A percentile compares a stretch with the other conserved stretches of the same genome.
phyloP scores from a whole-genome alignment of 2,329 filamentous ascomycete genomes.

The Plenodomus biglobosus region DNA sequence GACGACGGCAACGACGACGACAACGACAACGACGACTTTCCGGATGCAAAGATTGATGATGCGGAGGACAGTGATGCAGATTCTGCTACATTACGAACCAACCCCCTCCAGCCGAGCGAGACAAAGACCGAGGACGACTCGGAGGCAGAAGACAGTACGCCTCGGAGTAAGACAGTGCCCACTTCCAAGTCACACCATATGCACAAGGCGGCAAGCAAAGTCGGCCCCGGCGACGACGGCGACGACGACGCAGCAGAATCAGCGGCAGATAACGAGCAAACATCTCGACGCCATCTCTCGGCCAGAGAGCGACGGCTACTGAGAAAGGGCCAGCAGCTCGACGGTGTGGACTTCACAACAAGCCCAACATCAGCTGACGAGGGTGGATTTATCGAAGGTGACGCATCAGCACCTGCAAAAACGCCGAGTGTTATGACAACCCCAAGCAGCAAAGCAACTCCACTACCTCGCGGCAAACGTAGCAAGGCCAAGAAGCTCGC shows the following conservation, averaged over 20 bases:
- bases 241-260: constrained; percentile 32
- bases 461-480: constrained; percentile 68
- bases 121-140: constrained; percentile 15
- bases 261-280: constrained; percentile 32
- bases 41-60: constrained; percentile 44
- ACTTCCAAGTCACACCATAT: too few species aligned
- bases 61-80: constrained; percentile 44
- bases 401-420: constrained; percentile 16
- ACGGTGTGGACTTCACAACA: constrained; percentile 15
- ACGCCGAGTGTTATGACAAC: constrained; percentile 32
- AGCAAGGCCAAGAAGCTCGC: constrained; percentile 85
- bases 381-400: constrained; percentile 27
- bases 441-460: constrained; percentile 31
- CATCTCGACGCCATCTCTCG: constrained; percentile 40
- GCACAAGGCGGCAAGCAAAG: neutral
- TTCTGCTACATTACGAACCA: constrained; percentile 33
- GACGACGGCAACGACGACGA: too few species aligned
- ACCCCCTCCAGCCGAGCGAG: constrained; percentile 44
- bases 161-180: too few species aligned
- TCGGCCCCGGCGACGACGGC: constrained; percentile 24
- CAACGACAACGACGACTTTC: too few species aligned
- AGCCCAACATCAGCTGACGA: constrained; percentile 23
- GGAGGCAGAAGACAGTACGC: constrained; percentile 28
- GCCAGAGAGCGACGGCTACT: constrained; percentile 43
- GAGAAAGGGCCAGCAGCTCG: constrained; percentile 40